phyloP scores from a whole-genome alignment of 2,329 filamentous ascomycete genomes.

The Fusarium domesticum region DNA sequence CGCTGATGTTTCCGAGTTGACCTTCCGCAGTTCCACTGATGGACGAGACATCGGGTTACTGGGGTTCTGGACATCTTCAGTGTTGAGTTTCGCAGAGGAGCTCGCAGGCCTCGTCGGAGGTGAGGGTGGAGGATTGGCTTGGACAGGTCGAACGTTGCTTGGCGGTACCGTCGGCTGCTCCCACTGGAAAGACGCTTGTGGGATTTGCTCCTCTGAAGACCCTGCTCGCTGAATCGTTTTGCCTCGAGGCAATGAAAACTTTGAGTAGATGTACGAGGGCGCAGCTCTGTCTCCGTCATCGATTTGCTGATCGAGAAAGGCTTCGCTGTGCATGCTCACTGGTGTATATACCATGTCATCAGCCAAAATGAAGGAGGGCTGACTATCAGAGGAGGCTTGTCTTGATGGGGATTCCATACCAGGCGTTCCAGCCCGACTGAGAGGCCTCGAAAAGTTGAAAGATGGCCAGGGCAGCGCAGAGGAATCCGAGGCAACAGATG shows the following conservation, averaged over 20 bases:
- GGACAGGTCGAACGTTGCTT: constrained; percentile 43
- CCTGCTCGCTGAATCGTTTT: constrained; percentile 71
- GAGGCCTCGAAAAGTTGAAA: constrained; percentile 91
- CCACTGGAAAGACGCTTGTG: constrained; percentile 58
- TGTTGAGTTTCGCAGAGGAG: constrained; percentile 43
- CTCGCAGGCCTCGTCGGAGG: constrained; percentile 60
- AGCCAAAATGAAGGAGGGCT: constrained; percentile 59
- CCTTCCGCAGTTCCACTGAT: constrained; percentile 50
- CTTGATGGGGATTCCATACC: constrained; percentile 56
- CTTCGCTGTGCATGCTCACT: constrained; percentile 69
- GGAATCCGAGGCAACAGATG: constrained; percentile 79
- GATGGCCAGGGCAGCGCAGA: constrained; percentile 71
- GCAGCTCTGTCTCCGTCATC: constrained; percentile 50
- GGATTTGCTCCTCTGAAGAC: constrained; percentile 48
- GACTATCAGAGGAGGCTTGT: constrained; percentile 65
- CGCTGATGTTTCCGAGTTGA: constrained; percentile 44
- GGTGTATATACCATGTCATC: constrained; percentile 68
- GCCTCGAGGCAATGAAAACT: constrained; percentile 78
- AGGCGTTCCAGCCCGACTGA: constrained; percentile 70
- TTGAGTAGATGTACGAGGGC: constrained; percentile 82
- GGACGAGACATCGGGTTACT: constrained; percentile 40
- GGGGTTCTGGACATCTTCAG: constrained; percentile 37
- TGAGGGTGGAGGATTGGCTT: constrained; percentile 54
- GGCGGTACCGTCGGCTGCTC: constrained; percentile 50
- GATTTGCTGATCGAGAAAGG: constrained; percentile 53